Conservation (phyloP, 129 eudicot genomes). For the Pittosporum tobira region DNA sequence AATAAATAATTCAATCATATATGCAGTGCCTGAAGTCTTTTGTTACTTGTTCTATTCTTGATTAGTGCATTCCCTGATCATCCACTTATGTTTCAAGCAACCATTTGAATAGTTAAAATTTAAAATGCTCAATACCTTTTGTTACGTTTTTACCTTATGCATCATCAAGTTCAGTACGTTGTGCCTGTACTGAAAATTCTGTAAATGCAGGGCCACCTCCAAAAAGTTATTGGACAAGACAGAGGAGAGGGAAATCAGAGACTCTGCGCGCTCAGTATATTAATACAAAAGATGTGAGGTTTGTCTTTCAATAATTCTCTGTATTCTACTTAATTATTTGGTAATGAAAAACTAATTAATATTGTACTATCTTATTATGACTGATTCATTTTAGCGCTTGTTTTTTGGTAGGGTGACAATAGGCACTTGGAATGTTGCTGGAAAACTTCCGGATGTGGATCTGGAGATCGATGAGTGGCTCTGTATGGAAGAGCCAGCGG, state of each 20-base stretch:
- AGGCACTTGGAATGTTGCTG: slow-evolving; percentile 99
- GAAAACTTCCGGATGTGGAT: slow-evolving; percentile 61
- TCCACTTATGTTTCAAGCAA: neutral
- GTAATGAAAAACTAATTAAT: neutral
- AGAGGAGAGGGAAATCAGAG: slow-evolving; percentile 86
- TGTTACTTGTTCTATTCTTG: neutral
- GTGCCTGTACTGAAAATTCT: neutral
- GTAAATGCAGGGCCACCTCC: slow-evolving; percentile 33
- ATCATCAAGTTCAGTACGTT: neutral
- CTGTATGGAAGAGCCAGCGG: slow-evolving; percentile 74
- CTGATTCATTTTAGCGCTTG: slow-evolving; percentile 1
- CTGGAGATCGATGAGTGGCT: slow-evolving; percentile 94
- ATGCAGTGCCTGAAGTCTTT: neutral
- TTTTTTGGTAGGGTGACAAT: slow-evolving; percentile 54
- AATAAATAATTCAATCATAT: too few species aligned
- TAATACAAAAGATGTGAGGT: slow-evolving; percentile 87
- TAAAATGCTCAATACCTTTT: neutral
- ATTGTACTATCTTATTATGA: neutral
- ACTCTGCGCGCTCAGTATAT: slow-evolving; percentile 79
- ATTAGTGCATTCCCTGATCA: neutral
- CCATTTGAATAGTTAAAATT: neutral
- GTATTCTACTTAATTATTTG: neutral
- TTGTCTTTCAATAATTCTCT: slow-evolving; percentile 27
- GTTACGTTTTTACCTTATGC: neutral
- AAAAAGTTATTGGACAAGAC: slow-evolving; percentile 30